These are phyloP conservation scores for Entomortierella beljakovae DNA, from an alignment of 192 early-diverging fungal species.

Conservation along the genomic window DNA sequence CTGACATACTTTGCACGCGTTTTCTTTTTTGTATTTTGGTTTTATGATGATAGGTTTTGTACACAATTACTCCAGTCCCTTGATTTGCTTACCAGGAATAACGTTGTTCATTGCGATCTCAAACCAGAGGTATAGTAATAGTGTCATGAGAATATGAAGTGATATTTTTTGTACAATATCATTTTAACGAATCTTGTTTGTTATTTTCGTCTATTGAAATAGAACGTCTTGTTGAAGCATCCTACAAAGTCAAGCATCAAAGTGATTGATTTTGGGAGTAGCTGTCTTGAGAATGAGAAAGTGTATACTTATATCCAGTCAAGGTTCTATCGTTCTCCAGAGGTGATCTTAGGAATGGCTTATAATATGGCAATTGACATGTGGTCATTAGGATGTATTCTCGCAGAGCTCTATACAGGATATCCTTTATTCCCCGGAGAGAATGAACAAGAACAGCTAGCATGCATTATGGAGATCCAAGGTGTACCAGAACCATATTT, in stretches of 20 bases:
- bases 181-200: background rate
- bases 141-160: conserved; percentile 64
- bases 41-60: conserved; percentile 66
- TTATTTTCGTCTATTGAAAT: background rate
- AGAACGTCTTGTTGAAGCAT: conserved; percentile 87
- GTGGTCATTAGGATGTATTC: conserved; percentile 97
- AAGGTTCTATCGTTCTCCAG: conserved; percentile 97
- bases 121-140: conserved; percentile 98
- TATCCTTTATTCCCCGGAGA: conserved; percentile 98
- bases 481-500: conserved; percentile 82
- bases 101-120: conserved; percentile 95
- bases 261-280: conserved; percentile 98
- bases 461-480: conserved; percentile 94
- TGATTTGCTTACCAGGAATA: conserved; percentile 73
- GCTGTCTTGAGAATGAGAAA: conserved; percentile 92
- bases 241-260: conserved; percentile 85
- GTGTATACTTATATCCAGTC: conserved; percentile 98
- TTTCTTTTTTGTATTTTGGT: background rate
- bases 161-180: background rate
- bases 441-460: conserved; percentile 96
- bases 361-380: conserved; percentile 96
- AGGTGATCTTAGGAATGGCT: conserved; percentile 94
- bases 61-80: conserved; percentile 88
- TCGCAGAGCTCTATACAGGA: conserved; percentile 90
- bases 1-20: too few relatives aligned